Evolutionary conservation across 371 early-diverging fungal genomes (phyloP), one percentile per base, ranked within the genome.

Genomic region (Parasitella parasitica): DNA sequence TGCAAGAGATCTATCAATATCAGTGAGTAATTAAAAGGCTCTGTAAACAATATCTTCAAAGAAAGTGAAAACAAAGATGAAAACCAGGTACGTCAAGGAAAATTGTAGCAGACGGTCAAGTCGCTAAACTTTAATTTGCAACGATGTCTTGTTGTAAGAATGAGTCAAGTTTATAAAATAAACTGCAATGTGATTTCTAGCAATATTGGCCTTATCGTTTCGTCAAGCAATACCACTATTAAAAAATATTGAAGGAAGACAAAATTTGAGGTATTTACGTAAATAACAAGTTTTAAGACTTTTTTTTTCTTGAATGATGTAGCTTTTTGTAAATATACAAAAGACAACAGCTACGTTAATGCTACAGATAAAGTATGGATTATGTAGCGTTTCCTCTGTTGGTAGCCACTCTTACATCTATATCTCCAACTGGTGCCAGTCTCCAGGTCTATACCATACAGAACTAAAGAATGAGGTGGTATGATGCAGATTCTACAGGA

Each of bases 321-420:
- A 56, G 57, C 43, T 56, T 56, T 56, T 56, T 56, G 57, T 43
- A 56, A 43, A 43, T 56, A 56, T 43, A 43, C 28, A 56, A 30
- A 56, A 56, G 28, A 56, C 41, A 56, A 43, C 43, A 56, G 57
- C 57, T 56, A 43, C 32, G 32, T 56, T 56, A n/a, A n/a, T n/a
- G n/a, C n/a, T n/a, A n/a, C n/a, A n/a, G n/a, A n/a, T n/a, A n/a
- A n/a, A n/a, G n/a, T n/a, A n/a, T n/a, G n/a, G n/a, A n/a, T n/a
- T n/a, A n/a, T n/a, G n/a, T n/a, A n/a, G n/a, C n/a, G n/a, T n/a
- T n/a, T n/a, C n/a, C n/a, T n/a, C n/a, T n/a, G n/a, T n/a, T n/a
- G n/a, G n/a, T n/a, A n/a, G n/a, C n/a, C n/a, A n/a, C n/a, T n/a
- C n/a, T n/a, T n/a, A n/a, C n/a, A n/a, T n/a, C n/a, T n/a, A n/a